Conservation (phyloP, 805 yeast genomes). For the Spathaspora sp. region DNA sequence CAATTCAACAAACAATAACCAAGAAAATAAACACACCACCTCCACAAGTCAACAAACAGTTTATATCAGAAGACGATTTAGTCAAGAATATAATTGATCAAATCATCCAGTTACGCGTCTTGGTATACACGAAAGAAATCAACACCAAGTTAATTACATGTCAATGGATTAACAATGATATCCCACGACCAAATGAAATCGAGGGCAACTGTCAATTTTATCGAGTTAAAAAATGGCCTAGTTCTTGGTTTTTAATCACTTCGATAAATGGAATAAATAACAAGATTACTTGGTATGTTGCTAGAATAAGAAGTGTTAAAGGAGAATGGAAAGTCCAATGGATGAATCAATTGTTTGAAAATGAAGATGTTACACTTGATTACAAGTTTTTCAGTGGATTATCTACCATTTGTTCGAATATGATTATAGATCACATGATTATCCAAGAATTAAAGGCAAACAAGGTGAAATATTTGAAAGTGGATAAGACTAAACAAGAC, state of each 20-base stretch:
- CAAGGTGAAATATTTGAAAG: slow-evolving; percentile 34
- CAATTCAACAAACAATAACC: slow-evolving; percentile 28
- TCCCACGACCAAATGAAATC: slow-evolving; percentile 37
- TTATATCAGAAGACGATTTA: slow-evolving; percentile 29
- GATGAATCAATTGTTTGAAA: slow-evolving; percentile 31
- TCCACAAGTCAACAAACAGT: slow-evolving; percentile 11
- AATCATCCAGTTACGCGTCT: slow-evolving; percentile 46
- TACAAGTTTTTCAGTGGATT: slow-evolving; percentile 36
- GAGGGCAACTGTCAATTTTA: slow-evolving; percentile 29
- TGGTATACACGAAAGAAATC: slow-evolving; percentile 48
- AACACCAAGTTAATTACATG: slow-evolving; percentile 56
- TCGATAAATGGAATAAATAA: slow-evolving; percentile 35
- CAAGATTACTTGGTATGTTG: slow-evolving; percentile 49
- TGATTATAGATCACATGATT: slow-evolving; percentile 48
- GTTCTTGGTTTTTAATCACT: slow-evolving; percentile 50
- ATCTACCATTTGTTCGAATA: slow-evolving; percentile 42
- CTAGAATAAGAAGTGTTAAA: slow-evolving; percentile 43
- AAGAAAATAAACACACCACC: slow-evolving; percentile 27
- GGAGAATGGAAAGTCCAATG: slow-evolving; percentile 58
- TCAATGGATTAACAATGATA: slow-evolving; percentile 65
- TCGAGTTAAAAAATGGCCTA: slow-evolving; percentile 52
- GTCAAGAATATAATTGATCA: slow-evolving; percentile 25
- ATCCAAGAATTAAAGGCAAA: slow-evolving; percentile 45
- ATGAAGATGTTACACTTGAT: slow-evolving; percentile 1
- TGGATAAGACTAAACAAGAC: slow-evolving; percentile 13